A percentile compares a stretch with the other conserved stretches of the same genome.
Conservation (phyloP, 495 filamentous ascomycete species). For the Podospora sp. region DNA sequence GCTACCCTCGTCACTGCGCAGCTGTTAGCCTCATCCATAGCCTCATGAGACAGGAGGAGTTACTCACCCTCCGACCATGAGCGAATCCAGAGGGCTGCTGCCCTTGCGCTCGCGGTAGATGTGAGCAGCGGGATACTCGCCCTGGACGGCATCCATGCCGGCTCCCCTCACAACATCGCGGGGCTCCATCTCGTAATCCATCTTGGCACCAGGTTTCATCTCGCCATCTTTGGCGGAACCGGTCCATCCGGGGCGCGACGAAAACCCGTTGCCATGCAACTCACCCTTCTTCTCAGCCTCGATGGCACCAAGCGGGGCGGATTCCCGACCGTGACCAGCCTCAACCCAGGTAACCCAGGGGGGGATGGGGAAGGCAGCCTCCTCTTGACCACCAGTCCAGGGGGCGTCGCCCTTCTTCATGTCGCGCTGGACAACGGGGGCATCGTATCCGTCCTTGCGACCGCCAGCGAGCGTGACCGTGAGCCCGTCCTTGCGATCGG, state of each 20-base stretch:
- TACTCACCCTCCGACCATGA: neutral
- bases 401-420: no score
- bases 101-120: no score
- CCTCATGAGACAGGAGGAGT: neutral
- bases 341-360: neutral
- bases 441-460: neutral
- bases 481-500: neutral
- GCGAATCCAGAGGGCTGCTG: neutral
- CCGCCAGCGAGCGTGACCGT: neutral
- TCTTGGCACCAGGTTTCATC: no score
- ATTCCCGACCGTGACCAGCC: neutral
- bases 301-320: neutral
- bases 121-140: neutral
- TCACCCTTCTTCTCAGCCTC: neutral
- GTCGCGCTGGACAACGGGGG: neutral
- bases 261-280: no score
- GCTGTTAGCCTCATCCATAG: neutral
- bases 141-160: neutral
- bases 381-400: no score
- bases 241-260: no score
- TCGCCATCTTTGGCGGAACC: no score
- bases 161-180: neutral
- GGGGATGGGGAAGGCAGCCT: neutral
- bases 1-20: neutral
- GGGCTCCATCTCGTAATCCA: neutral